Percentiles rank a stretch among this genome's conserved stretches.
Evolutionary conservation across 2,329 filamentous ascomycete species (phyloP).

Genomic region (Truncatella angustata): DNA sequence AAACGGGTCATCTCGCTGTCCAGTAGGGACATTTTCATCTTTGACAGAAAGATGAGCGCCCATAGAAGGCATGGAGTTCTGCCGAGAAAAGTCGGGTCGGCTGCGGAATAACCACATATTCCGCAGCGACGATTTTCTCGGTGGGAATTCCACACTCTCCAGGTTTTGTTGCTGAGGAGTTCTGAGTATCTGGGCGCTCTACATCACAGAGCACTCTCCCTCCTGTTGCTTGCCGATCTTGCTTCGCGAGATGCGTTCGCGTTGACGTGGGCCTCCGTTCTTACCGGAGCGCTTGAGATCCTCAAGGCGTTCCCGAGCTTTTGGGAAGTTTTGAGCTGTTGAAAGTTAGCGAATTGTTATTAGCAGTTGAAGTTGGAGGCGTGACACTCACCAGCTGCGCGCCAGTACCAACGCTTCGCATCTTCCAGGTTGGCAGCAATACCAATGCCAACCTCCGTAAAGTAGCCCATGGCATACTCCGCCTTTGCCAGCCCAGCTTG

Average conservation of each 20-base stretch:
- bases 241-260: slow-evolving; percentile 77
- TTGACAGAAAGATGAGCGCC: not conserved
- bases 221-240: slow-evolving; percentile 82
- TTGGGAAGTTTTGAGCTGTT: slow-evolving; percentile 90
- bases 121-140: slow-evolving; percentile 7
- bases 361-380: too few relatives aligned
- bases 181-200: slow-evolving; percentile 19
- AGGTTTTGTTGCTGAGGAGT: slow-evolving; percentile 3
- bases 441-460: slow-evolving; percentile 92
- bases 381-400: slow-evolving; percentile 81
- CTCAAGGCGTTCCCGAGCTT: slow-evolving; percentile 88
- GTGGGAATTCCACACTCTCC: not conserved
- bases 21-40: not conserved
- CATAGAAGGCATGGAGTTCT: not conserved
- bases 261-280: slow-evolving; percentile 65
- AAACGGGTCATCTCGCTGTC: not conserved
- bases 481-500: slow-evolving; percentile 86
- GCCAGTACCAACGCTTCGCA: slow-evolving; percentile 97
- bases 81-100: not conserved
- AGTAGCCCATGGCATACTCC: slow-evolving; percentile 98
- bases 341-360: too few relatives aligned
- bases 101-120: not conserved
- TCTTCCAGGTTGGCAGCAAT: slow-evolving; percentile 84
- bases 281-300: slow-evolving; percentile 82
- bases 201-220: slow-evolving; percentile 87